Evolutionary conservation across 805 yeast genomes (phyloP).

Genomic region (Metschnikowia baotianmanensis): DNA sequence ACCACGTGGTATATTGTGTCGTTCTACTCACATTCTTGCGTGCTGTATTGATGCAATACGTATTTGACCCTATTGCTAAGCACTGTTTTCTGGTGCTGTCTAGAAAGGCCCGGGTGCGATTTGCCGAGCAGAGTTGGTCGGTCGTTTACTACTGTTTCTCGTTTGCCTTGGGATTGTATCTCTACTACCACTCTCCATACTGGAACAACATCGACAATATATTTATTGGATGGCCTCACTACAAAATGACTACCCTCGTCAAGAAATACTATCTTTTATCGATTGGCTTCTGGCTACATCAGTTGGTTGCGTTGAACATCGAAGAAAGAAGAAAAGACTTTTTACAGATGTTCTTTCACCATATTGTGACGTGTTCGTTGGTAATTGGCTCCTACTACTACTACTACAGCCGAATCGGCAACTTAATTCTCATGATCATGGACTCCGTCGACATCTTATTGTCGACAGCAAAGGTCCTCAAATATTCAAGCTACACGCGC

Average conservation of each 20-base stretch:
- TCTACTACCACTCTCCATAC: conserved; percentile 60
- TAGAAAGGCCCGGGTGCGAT: conserved; percentile 57
- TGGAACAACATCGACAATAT: conserved; percentile 55
- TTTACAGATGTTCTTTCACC: conserved; percentile 84
- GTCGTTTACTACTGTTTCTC: conserved; percentile 56
- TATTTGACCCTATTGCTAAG: conserved; percentile 57
- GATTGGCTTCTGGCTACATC: conserved; percentile 79
- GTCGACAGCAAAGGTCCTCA: conserved; percentile 71
- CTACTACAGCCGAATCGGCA: conserved; percentile 75
- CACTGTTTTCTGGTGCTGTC: conserved; percentile 41
- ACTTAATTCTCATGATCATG: conserved; percentile 74
- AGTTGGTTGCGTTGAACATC: conserved; percentile 68
- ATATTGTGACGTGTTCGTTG: conserved; percentile 70
- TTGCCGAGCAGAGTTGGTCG: conserved; percentile 87
- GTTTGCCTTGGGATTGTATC: conserved; percentile 53
- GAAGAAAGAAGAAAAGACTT: conserved; percentile 83
- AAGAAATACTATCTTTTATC: conserved; percentile 72
- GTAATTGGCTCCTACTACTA: conserved; percentile 70
- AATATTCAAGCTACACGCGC: conserved; percentile 60
- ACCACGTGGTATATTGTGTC: conserved; percentile 53
- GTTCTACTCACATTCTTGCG: conserved; percentile 58
- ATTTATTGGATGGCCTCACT: conserved; percentile 75
- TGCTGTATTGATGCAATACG: conserved; percentile 54
- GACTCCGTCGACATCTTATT: conserved; percentile 77
- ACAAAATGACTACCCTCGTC: conserved; percentile 47